These are phyloP conservation scores for Groenewaldozyma auringiensis DNA, from an alignment of 1,139 yeast genomes.

Conservation along the genomic window DNA sequence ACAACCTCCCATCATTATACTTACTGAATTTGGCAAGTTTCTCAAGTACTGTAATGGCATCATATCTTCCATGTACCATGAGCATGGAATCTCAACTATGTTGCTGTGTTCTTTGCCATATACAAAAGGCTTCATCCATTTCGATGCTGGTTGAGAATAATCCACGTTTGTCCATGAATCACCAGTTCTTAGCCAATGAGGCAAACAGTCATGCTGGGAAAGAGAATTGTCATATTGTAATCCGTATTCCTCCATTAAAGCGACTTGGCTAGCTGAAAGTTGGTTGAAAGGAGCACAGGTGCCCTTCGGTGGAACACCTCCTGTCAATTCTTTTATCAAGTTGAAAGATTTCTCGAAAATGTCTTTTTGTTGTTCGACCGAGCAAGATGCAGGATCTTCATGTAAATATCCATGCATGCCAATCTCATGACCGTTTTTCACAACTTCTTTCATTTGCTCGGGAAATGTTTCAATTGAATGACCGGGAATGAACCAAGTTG, in stretches of 20 bases:
- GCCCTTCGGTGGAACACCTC: conserved; percentile 9
- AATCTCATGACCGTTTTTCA: conserved; percentile 9
- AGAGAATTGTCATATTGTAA: conserved; percentile 10
- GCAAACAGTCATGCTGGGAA: conserved; percentile 10
- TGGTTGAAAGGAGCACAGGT: conserved; percentile 9
- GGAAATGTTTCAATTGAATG: conserved; percentile 10
- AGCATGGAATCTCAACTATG: conserved; percentile 10
- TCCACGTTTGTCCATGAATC: conserved; percentile 6
- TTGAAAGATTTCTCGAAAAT: conserved; percentile 6
- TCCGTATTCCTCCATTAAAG: conserved; percentile 9
- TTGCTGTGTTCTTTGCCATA: background rate
- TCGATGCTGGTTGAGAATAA: conserved; percentile 4
- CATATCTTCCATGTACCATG: conserved; percentile 11
- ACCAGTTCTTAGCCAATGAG: conserved; percentile 8
- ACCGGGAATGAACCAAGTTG: conserved; percentile 10
- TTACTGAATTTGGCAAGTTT: too few species aligned
- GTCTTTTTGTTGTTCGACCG: conserved; percentile 8
- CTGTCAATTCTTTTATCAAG: conserved; percentile 5
- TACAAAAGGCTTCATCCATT: conserved; percentile 10
- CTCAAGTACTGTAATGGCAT: too few species aligned
- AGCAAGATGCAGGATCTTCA: conserved; percentile 6
- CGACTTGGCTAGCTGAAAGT: conserved; percentile 5
- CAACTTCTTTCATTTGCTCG: conserved; percentile 2
- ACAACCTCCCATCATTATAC: too few species aligned
- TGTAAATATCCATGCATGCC: conserved; percentile 12